Evolutionary conservation across 2,329 filamentous ascomycete species (phyloP), one percentile per base, ranked within the genome.

Genomic region (Colletotrichum cuscutae): DNA sequence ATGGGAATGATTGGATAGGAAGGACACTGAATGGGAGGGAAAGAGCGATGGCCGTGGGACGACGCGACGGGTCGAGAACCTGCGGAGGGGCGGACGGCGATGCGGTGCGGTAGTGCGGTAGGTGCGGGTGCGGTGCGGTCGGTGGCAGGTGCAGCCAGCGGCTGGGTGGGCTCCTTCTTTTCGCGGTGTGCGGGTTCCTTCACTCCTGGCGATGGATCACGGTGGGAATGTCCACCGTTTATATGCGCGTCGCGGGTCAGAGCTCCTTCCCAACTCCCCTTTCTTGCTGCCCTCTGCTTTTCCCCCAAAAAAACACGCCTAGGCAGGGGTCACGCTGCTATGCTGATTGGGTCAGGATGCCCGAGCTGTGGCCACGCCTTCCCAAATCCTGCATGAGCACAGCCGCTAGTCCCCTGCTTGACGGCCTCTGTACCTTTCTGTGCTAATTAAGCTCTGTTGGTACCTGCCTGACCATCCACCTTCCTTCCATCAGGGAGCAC

Each of bases 211-310:
- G 63, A 73, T 69, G 70, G 72, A 72, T 75, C 74, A 77, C 76
- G 75, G 80, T 82, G 84, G 84, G 84, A 85, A 83, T 81, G 78
- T 75, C 79, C 79, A 78, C 77, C 83, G 84, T 87, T 86, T 87
- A 87, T 86, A 86, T 87, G 84, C 83, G 81, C 80, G 80, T 80
- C 77, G 76, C 77, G 77, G 75, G 77, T 74, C 68, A 71, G 66
- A 72, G 73, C 73, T 75, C 58, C 62, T 56, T 28, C 67, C 69
- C 63, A 74, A 72, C 73, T 75, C 58, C 62, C 61, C 42, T 62
- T 65, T 26, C 15, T 59, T 66, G 30, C 53, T 53, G 26, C 62
- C 58, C 54, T 67, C 59, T 68, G 32, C 68, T 26, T 58, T 58
- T 32, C 57, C 19, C 42, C 42, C 59, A 42, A 57, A 71, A 71